A percentile compares a stretch with the other conserved stretches of the same genome.
phyloP scores from a whole-genome alignment of 1,139 yeast genomes.

The Magnusiomyces fungicola region DNA sequence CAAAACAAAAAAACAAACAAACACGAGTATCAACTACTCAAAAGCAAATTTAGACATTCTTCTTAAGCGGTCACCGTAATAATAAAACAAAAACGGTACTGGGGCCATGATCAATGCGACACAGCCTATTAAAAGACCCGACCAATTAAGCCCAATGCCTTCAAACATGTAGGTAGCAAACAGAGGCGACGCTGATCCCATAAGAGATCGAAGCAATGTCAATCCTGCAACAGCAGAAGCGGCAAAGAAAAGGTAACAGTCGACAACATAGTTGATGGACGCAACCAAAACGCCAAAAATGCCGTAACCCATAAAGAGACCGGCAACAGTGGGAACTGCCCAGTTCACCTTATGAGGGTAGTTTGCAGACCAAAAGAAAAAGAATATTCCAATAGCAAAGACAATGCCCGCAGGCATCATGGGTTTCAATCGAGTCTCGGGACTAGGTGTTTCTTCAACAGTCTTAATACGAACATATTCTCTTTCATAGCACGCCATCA shows the following conservation, averaged over 20 bases:
- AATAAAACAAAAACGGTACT: slow-evolving; percentile 66
- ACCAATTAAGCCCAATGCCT: slow-evolving; percentile 74
- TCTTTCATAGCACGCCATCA: slow-evolving; percentile 33
- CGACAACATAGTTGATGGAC: slow-evolving; percentile 72
- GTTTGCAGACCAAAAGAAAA: slow-evolving; percentile 84
- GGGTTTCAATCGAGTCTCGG: slow-evolving; percentile 73
- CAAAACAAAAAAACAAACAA: neutral
- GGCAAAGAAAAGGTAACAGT: slow-evolving; percentile 68
- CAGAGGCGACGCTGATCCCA: slow-evolving; percentile 74
- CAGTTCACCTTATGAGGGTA: slow-evolving; percentile 63
- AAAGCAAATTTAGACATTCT: slow-evolving; percentile 58
- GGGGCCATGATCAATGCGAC: slow-evolving; percentile 57
- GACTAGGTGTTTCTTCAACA: slow-evolving; percentile 47
- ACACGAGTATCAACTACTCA: slow-evolving; percentile 9
- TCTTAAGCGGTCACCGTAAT: slow-evolving; percentile 58
- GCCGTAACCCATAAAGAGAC: slow-evolving; percentile 66
- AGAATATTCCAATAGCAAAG: slow-evolving; percentile 71
- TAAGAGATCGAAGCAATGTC: slow-evolving; percentile 70
- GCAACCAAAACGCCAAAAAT: slow-evolving; percentile 70
- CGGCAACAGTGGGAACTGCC: slow-evolving; percentile 79
- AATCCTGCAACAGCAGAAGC: slow-evolving; percentile 91
- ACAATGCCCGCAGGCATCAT: slow-evolving; percentile 62
- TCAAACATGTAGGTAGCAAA: slow-evolving; percentile 70
- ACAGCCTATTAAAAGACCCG: slow-evolving; percentile 68
- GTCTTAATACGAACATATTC: slow-evolving; percentile 21